Conservation (phyloP, 2,329 filamentous ascomycete genomes). For the Alternaria gaisen region DNA sequence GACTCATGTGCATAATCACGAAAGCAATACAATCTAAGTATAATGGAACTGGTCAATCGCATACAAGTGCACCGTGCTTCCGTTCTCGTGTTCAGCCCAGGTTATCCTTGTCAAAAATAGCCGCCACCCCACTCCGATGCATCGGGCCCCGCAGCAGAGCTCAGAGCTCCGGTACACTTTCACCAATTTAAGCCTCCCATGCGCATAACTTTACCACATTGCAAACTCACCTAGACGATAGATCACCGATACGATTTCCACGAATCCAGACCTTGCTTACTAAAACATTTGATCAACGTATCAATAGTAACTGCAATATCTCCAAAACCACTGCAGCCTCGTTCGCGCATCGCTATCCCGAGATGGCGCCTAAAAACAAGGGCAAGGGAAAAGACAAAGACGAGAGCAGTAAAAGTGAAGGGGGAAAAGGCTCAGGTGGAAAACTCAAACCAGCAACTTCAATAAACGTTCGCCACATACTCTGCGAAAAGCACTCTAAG, state of each 20-base stretch:
- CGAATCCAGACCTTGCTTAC: background rate
- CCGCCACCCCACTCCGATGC: slow-evolving; percentile 1
- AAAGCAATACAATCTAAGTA: slow-evolving; percentile 1
- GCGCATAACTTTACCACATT: background rate
- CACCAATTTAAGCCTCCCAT: background rate
- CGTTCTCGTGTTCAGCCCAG: background rate
- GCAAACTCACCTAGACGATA: background rate
- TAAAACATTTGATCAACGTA: background rate
- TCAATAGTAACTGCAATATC: background rate
- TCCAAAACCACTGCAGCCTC: background rate
- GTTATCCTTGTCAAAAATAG: background rate
- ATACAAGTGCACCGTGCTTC: slow-evolving; percentile 1
- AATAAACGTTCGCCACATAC: slow-evolving; percentile 77
- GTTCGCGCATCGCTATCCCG: background rate
- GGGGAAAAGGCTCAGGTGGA: slow-evolving; percentile 40
- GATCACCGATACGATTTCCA: background rate
- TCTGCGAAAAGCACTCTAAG: slow-evolving; percentile 80
- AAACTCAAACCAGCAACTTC: slow-evolving; percentile 70
- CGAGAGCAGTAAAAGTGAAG: slow-evolving; percentile 15
- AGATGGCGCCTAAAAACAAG: slow-evolving; percentile 43
- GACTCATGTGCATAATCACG: slow-evolving; percentile 9
- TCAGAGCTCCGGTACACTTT: slow-evolving; percentile 5
- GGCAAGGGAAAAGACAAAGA: slow-evolving; percentile 37
- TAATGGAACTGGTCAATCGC: background rate
- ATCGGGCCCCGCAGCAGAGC: slow-evolving; percentile 1